Conservation (phyloP, 257 asterid genomes). For the Verbascum thapsus region DNA sequence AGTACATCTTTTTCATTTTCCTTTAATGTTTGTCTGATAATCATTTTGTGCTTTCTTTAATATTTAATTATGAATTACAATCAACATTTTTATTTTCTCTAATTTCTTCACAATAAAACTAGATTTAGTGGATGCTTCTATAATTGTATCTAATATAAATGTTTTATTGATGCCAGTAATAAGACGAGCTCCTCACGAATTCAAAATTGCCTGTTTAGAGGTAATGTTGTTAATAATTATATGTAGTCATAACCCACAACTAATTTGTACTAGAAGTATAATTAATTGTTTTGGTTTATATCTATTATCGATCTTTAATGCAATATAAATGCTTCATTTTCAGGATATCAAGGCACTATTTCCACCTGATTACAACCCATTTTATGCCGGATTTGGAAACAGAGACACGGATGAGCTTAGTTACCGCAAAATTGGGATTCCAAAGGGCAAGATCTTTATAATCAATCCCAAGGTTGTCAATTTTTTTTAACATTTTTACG, state of each 20-base stretch:
- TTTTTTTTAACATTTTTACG: too few species aligned
- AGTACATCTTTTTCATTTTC: too few species aligned
- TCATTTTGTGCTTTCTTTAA: not conserved
- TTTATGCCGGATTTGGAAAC: conserved; percentile 99
- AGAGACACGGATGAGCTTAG: conserved; percentile 99
- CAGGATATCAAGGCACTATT: conserved; percentile 98
- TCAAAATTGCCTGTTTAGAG: conserved; percentile 99
- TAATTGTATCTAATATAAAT: conserved; percentile 14
- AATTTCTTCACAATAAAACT: not conserved
- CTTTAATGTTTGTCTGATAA: too few species aligned
- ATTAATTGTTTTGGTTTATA: too few species aligned
- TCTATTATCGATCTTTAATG: conserved; percentile 3
- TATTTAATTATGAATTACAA: conserved; percentile 7
- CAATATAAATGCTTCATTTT: conserved; percentile 24
- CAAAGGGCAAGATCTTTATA: conserved; percentile 95
- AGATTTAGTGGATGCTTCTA: conserved; percentile 1
- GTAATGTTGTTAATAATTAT: conserved; percentile 38
- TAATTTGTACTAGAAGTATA: conserved; percentile 1
- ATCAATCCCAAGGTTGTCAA: conserved; percentile 99
- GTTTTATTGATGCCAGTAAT: conserved; percentile 63
- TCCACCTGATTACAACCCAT: conserved; percentile 92
- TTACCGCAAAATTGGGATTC: conserved; percentile 95
- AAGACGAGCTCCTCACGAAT: conserved; percentile 98
- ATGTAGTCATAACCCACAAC: not conserved
- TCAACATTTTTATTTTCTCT: not conserved